These are phyloP conservation scores for Dentipellis fragilis DNA, from an alignment of 768 basidiomycete species.

Conservation along the genomic window DNA sequence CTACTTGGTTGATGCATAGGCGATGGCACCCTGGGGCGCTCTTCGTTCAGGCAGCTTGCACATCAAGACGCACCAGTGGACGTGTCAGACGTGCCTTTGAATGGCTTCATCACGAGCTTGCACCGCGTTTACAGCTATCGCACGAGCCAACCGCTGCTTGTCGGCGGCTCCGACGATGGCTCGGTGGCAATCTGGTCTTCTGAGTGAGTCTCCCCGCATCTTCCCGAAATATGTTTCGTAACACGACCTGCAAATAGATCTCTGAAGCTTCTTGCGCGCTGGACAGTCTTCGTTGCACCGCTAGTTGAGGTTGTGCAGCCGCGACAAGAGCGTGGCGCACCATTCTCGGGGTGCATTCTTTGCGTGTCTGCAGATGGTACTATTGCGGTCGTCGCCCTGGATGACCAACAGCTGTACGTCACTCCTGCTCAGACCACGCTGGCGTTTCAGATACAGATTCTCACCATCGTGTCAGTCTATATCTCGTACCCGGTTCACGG, in stretches of 20 bases:
- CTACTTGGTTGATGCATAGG: conserved; percentile 12
- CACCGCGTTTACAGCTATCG: conserved; percentile 46
- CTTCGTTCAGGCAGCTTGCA: conserved; percentile 17
- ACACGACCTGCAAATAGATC: conserved; percentile 29
- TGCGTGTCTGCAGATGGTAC: conserved; percentile 76
- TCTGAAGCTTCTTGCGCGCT: conserved; percentile 56
- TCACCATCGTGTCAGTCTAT: conserved; percentile 39
- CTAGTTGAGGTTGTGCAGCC: conserved; percentile 51
- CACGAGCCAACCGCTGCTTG: conserved; percentile 50
- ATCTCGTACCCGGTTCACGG: conserved; percentile 74
- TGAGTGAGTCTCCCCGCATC: conserved; percentile 32
- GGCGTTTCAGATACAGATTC: background rate
- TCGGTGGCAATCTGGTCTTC: conserved; percentile 65
- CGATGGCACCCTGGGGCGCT: conserved; percentile 19
- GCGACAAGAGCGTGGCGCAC: conserved; percentile 38
- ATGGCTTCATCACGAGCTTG: conserved; percentile 38
- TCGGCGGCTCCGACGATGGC: conserved; percentile 75
- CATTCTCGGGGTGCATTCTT: conserved; percentile 56
- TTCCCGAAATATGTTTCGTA: background rate
- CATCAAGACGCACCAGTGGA: conserved; percentile 17
- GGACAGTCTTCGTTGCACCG: conserved; percentile 64
- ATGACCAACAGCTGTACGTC: conserved; percentile 69
- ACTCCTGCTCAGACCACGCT: background rate
- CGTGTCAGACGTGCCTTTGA: conserved; percentile 36
- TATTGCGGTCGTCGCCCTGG: conserved; percentile 66